phyloP scores from a whole-genome alignment of 2,329 filamentous ascomycete species.

The Stachybotrys chartarum region DNA sequence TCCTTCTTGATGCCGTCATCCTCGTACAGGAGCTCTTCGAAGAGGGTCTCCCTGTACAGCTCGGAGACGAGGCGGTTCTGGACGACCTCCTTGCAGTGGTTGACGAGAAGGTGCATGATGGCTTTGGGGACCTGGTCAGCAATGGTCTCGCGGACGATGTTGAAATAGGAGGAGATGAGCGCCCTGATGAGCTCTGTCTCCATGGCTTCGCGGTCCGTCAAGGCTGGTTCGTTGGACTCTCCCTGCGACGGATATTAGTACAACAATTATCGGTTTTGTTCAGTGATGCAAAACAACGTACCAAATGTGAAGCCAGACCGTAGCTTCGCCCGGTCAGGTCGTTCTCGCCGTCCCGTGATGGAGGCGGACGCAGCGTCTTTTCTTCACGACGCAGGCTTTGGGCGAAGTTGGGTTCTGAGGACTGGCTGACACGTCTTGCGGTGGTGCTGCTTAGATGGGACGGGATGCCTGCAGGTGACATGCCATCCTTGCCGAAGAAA shows the following conservation, averaged over 20 bases:
- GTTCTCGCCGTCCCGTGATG: slow-evolving; percentile 33
- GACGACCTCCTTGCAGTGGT: slow-evolving; percentile 96
- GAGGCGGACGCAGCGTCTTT: slow-evolving; percentile 44
- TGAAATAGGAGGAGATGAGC: slow-evolving; percentile 97
- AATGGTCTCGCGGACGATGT: slow-evolving; percentile 97
- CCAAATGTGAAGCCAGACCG: slow-evolving; percentile 46
- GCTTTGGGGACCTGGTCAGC: slow-evolving; percentile 98
- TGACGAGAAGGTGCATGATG: slow-evolving; percentile 97
- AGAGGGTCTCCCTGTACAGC: slow-evolving; percentile 85
- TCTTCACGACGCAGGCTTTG: slow-evolving; percentile 75
- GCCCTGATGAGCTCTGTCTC: slow-evolving; percentile 96
- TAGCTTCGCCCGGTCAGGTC: slow-evolving; percentile 32
- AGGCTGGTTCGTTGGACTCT: slow-evolving; percentile 67
- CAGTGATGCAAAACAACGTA: slow-evolving; percentile 34
- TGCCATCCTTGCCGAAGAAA: slow-evolving; percentile 94
- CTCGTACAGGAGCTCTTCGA: slow-evolving; percentile 91
- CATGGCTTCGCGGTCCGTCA: slow-evolving; percentile 93
- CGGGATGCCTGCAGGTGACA: slow-evolving; percentile 29
- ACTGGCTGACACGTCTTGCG: slow-evolving; percentile 67
- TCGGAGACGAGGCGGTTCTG: slow-evolving; percentile 95
- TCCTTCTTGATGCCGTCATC: slow-evolving; percentile 97
- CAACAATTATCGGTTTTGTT: slow-evolving; percentile 5
- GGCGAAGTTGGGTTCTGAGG: slow-evolving; percentile 71
- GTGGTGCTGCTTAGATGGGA: slow-evolving; percentile 20
- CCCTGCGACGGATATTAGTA: slow-evolving; percentile 30